These are phyloP conservation scores for Phytophthora parvispora DNA, from an alignment of 352 stramenopile species.

Conservation along the genomic window DNA sequence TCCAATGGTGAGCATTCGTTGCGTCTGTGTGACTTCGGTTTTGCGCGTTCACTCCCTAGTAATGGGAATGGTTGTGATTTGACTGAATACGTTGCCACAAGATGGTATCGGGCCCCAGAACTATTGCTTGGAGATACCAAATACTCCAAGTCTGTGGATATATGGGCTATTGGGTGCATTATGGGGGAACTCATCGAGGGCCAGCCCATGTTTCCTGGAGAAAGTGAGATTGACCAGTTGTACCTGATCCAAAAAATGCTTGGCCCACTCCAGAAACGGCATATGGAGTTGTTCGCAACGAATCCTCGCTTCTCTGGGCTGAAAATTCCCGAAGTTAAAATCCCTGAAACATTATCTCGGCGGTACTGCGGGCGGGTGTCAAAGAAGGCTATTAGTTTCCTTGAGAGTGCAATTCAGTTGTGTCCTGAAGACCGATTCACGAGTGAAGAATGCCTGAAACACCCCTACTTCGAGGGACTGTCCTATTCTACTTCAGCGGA, in stretches of 20 bases:
- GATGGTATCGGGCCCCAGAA: slow-evolving; percentile 99
- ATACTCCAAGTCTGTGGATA: slow-evolving; percentile 97
- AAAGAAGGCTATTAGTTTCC: slow-evolving; percentile 87
- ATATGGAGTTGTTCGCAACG: slow-evolving; percentile 93
- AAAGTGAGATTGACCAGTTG: slow-evolving; percentile 99
- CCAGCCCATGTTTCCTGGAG: slow-evolving; percentile 98
- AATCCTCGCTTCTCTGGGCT: slow-evolving; percentile 94
- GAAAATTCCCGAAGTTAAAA: slow-evolving; percentile 94
- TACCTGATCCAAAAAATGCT: slow-evolving; percentile 99
- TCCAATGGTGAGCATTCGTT: slow-evolving; percentile 95
- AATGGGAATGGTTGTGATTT: slow-evolving; percentile 92
- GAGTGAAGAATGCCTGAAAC: slow-evolving; percentile 81
- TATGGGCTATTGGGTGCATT: slow-evolving; percentile 98
- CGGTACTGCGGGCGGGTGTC: slow-evolving; percentile 91
- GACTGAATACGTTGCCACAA: slow-evolving; percentile 99
- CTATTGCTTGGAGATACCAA: slow-evolving; percentile 99
- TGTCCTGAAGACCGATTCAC: slow-evolving; percentile 81
- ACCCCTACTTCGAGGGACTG: slow-evolving; percentile 92
- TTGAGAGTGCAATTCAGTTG: slow-evolving; percentile 83
- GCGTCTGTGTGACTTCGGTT: slow-evolving; percentile 99
- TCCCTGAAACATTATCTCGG: slow-evolving; percentile 93
- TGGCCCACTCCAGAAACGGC: slow-evolving; percentile 94
- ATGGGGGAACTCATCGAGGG: slow-evolving; percentile 98
- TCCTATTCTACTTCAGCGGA: slow-evolving; percentile 27
- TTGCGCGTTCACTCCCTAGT: slow-evolving; percentile 83